Evolutionary conservation across 345 rosid genomes (phyloP).

Genomic region (Euphorbia pulcherrima): DNA sequence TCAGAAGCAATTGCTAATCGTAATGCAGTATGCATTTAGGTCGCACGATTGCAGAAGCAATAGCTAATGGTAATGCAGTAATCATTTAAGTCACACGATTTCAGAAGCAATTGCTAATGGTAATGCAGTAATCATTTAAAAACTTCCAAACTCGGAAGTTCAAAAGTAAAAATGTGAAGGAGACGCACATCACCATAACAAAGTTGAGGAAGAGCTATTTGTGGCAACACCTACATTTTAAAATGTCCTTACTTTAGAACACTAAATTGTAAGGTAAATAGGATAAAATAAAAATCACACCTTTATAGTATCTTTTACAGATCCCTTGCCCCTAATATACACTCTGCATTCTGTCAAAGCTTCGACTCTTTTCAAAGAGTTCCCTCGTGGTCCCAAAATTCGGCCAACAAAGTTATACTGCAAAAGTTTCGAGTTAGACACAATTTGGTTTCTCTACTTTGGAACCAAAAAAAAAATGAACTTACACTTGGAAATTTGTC

Average conservation of each 20-base stretch:
- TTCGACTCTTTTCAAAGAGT: slow-evolving; percentile 91
- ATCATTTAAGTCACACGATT: not conserved
- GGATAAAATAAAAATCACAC: slow-evolving; percentile 31
- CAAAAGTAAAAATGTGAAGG: slow-evolving; percentile 5
- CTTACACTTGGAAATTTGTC: slow-evolving; percentile 87
- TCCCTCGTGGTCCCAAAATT: slow-evolving; percentile 95
- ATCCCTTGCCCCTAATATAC: slow-evolving; percentile 86
- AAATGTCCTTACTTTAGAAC: slow-evolving; percentile 19
- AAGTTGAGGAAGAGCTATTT: slow-evolving; percentile 17
- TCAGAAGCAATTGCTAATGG: not conserved
- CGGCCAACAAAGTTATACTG: slow-evolving; percentile 96
- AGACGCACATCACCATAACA: slow-evolving; percentile 18
- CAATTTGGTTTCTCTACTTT: not conserved
- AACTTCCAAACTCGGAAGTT: slow-evolving; percentile 11
- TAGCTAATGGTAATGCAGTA: too few relatives aligned
- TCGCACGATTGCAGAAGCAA: too few relatives aligned
- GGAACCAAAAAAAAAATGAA: slow-evolving; percentile 1
- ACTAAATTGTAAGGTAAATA: not conserved
- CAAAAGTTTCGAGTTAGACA: slow-evolving; percentile 29
- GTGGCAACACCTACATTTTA: slow-evolving; percentile 26
- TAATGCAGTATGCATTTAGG: not conserved
- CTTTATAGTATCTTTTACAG: slow-evolving; percentile 82
- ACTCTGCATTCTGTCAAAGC: slow-evolving; percentile 77
- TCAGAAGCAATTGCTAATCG: not conserved
- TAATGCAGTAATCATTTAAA: slow-evolving; percentile 2